Evolutionary conservation across 345 rosid species (phyloP).

Genomic region (Gossypium australe): DNA sequence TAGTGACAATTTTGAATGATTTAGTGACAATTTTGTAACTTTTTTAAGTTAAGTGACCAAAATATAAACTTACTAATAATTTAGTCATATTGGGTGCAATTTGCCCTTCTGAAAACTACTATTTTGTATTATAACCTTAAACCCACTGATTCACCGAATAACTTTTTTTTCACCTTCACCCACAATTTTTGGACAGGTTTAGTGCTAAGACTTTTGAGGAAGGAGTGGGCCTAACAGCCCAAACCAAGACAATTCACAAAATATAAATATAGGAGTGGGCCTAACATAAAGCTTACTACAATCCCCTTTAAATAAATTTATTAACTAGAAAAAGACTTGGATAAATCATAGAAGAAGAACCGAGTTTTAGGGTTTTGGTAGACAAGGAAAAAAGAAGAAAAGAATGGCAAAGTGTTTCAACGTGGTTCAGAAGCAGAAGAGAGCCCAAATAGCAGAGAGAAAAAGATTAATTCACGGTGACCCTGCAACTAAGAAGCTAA

Average conservation of each 20-base stretch:
- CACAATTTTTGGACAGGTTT: no score
- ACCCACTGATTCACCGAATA: no score
- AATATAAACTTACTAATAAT: no score
- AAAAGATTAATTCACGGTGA: constrained; percentile 70
- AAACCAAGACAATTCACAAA: background rate
- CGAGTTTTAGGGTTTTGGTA: constrained; percentile 1
- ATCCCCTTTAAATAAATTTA: background rate
- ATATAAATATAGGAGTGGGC: background rate
- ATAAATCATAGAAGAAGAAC: background rate
- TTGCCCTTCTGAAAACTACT: no score
- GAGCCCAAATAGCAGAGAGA: constrained; percentile 46
- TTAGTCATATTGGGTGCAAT: no score
- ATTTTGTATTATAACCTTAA: no score
- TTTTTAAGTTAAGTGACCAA: no score
- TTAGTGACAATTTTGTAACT: no score
- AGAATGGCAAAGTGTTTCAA: constrained; percentile 83
- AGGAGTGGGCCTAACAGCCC: background rate
- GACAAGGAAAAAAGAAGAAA: background rate
- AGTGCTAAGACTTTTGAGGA: background rate
- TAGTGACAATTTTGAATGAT: no score
- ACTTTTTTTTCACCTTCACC: no score
- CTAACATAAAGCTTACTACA: background rate
- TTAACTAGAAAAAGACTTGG: no score
- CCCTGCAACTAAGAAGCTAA: constrained; percentile 52
- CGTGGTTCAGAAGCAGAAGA: constrained; percentile 64